These are phyloP conservation scores for Mortierella sp. DNA, from an alignment of 371 early-diverging fungal species.

Conservation along the genomic window DNA sequence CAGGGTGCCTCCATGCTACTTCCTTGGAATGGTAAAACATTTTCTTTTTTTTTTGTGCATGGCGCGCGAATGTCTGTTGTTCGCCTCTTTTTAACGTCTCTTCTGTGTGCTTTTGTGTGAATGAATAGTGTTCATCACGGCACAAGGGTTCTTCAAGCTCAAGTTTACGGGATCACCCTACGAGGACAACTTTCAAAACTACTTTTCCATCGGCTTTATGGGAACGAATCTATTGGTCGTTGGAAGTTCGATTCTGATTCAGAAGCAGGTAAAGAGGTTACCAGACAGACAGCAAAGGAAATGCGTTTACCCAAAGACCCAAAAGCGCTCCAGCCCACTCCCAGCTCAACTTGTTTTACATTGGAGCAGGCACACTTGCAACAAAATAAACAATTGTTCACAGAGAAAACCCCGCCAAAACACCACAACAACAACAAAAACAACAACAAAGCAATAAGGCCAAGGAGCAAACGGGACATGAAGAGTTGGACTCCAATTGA, in stretches of 20 bases:
- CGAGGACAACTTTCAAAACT: conserved; percentile 80
- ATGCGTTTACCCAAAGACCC: background rate
- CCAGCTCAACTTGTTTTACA: background rate
- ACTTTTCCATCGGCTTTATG: conserved; percentile 79
- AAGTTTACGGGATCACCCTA: conserved; percentile 73
- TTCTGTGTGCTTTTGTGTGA: too few species aligned
- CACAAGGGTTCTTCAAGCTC: conserved; percentile 77
- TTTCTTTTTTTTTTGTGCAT: conserved; percentile 9
- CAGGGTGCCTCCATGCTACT: conserved; percentile 83
- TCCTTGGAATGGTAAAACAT: conserved; percentile 81
- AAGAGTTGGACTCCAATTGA: background rate
- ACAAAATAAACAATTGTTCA: background rate
- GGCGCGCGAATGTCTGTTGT: too few species aligned
- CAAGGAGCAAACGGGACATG: background rate
- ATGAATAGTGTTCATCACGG: conserved; percentile 79
- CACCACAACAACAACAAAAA: background rate
- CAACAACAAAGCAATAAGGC: background rate
- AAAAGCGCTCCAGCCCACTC: conserved; percentile 2
- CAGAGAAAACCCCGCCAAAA: conserved; percentile 2
- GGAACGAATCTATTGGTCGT: conserved; percentile 71
- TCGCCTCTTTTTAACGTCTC: too few species aligned
- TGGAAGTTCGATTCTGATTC: conserved; percentile 69
- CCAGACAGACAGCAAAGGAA: background rate
- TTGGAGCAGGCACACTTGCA: background rate
- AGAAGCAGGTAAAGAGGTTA: conserved; percentile 65